Base-by-base conservation (phyloP, 1,139 yeast genomes). In the Blastobotrys serpentis region DNA sequence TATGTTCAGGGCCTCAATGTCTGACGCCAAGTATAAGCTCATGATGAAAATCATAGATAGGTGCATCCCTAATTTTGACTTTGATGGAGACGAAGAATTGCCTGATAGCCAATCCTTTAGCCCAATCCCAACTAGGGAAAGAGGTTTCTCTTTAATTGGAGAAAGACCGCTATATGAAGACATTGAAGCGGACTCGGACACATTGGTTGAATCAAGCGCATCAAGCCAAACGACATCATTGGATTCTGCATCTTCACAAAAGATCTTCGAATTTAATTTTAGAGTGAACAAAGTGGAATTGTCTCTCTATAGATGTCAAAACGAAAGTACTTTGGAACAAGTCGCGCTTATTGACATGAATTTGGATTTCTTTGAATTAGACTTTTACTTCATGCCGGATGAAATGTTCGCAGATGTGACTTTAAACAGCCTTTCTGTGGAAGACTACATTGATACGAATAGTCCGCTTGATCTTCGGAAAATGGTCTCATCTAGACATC, bases 11-110 rank as follows among this genome's bases (percentile, higher is more conserved):
- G 80, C 94, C 6, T 77, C 86, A 22, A 68, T 92, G 62, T 87
- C 88, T 57, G 98, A 94, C 63, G 84, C 82, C 57, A 96, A 94
- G 61, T 94, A 94, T 68, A 86, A 88, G 63, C 80, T 90, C 0
- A 72, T 92, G 60, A 83, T 92, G 90, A 80, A 82, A 50, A 72
- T 92, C 42, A 70, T 89, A 43, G 86, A 85, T 51, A 76, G 73
- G 18, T 80, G 86, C 23, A 74, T 90, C 14, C 97, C 97, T 1
- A 71, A 76, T 43, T 70, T 81, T 51, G 78, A 73, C 13, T 56
- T 57, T 40, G 66, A 56, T 17, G 67, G 60, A 3, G 58, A 56
- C 16, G 58, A 56, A 17, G 65, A 53, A 2, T 56, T 52, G 14
- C 56, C 43, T n/a, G 48, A 50, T 1, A 37, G 30, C n/a, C 50